Base-by-base conservation (phyloP, 192 early-diverging fungal species). In the Gigaspora rosea region DNA sequence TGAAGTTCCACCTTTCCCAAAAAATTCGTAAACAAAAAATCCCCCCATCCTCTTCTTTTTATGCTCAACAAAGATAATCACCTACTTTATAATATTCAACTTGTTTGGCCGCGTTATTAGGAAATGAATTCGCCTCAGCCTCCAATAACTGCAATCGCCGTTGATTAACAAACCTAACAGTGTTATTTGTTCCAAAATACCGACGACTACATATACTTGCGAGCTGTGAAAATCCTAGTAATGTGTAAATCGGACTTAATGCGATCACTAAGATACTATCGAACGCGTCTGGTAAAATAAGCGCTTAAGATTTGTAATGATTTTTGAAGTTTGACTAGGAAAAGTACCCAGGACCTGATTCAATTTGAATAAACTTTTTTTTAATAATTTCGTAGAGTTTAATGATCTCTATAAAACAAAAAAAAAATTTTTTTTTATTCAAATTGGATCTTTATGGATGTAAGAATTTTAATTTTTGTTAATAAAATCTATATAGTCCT, bases 31-130 rank as follows among this genome's bases (percentile, higher is more conserved):
- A 54, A 16, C 11, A 10, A 36, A 67, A 67, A 18, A 47, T 67
- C 18, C 16, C 0, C 9, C 11, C 0, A 49, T 8, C 16, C 12
- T 49, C 1, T 36, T 67, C 46, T n/a, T 67, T 46, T 46, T 8
- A 36, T 67, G 22, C 61, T 41, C 2, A 41, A 41, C 41, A 41
- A 41, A 57, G 59, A 67, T 47, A 35, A 52, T 52, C 49, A 71
- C 51, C 18, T 79, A 86, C 88, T 83, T 88, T 89, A 78, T 88
- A 90, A 46, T 88, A 82, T 57, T 86, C 77, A 35, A 85, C 73
- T 61, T 90, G 88, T 11, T 82, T 82, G 41, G 72, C 41, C 20
- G 87, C 58, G 73, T 90, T 86, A 46, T 80, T 78, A 13, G 88
- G 84, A 67, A 78, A 82, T 11, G 80, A 76, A 64, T 86, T 86